Conservation (phyloP, 257 asterid genomes). For the Penstemon davidsonii region DNA sequence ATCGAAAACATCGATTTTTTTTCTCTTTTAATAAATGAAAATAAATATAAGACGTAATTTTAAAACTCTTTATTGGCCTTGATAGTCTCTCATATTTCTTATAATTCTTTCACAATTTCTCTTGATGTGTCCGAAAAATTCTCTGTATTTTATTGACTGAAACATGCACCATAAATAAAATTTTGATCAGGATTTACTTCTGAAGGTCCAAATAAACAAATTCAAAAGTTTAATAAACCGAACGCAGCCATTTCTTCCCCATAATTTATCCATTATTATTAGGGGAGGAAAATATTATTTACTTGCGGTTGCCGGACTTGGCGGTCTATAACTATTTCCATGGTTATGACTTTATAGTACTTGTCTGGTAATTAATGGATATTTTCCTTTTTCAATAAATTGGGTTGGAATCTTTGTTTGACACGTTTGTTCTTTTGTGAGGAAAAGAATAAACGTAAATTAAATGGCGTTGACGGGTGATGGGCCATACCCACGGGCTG, state of each 20-base stretch:
- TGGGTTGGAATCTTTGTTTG: conserved; percentile 24
- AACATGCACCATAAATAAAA: too few relatives aligned
- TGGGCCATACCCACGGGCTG: conserved; percentile 5
- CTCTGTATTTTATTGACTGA: too few relatives aligned
- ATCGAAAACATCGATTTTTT: too few relatives aligned
- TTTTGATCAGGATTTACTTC: too few relatives aligned
- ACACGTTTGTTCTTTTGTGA: conserved; percentile 22
- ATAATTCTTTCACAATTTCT: too few relatives aligned
- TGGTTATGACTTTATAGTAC: too few relatives aligned
- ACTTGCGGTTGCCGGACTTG: neutral
- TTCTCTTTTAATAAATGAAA: too few relatives aligned
- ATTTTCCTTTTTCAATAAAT: conserved; percentile 18
- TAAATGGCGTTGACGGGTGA: neutral
- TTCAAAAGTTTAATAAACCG: neutral
- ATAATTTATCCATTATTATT: neutral
- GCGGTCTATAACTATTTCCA: neutral
- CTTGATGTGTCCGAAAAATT: too few relatives aligned
- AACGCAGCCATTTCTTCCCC: neutral
- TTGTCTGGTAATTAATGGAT: conserved; percentile 20
- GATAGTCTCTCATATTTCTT: too few relatives aligned
- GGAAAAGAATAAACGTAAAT: neutral
- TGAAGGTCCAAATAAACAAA: neutral
- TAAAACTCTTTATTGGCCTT: too few relatives aligned
- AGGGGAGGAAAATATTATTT: neutral
- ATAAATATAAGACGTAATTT: too few relatives aligned